These are phyloP conservation scores for Yamadazyma nakazawae DNA, from an alignment of 805 yeast genomes.

Conservation along the genomic window DNA sequence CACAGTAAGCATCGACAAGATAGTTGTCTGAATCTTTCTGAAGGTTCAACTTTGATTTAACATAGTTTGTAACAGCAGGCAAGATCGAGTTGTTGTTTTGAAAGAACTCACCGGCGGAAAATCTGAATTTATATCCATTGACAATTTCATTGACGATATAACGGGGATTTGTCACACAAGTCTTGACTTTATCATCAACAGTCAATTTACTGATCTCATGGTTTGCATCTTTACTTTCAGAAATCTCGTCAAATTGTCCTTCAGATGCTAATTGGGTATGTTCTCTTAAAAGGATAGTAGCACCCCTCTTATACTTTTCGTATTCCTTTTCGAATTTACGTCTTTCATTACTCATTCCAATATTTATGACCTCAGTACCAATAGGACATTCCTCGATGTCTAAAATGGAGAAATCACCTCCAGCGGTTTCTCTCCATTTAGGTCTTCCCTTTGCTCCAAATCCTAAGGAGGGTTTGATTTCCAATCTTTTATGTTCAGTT, in stretches of 20 bases:
- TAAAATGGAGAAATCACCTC: constrained; percentile 63
- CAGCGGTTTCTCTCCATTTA: constrained; percentile 54
- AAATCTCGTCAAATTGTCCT: constrained; percentile 17
- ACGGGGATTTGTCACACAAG: constrained; percentile 76
- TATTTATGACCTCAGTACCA: constrained; percentile 76
- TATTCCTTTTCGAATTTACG: constrained; percentile 46
- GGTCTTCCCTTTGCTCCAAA: constrained; percentile 86
- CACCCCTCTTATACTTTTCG: constrained; percentile 65
- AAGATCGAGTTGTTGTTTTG: constrained; percentile 92
- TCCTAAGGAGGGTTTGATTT: constrained; percentile 69
- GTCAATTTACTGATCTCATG: constrained; percentile 16
- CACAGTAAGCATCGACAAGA: constrained; percentile 93
- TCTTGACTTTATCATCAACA: constrained; percentile 41
- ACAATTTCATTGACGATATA: constrained; percentile 77
- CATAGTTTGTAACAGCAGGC: constrained; percentile 80
- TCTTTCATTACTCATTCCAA: constrained; percentile 72
- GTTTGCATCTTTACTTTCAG: constrained; percentile 37
- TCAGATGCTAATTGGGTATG: constrained; percentile 48
- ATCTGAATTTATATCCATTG: constrained; percentile 74
- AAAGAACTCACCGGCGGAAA: constrained; percentile 93
- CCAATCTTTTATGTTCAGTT: constrained; percentile 27
- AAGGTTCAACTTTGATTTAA: constrained; percentile 55
- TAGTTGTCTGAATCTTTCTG: constrained; percentile 46
- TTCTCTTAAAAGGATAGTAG: constrained; percentile 82
- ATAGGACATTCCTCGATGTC: constrained; percentile 94